A percentile compares a stretch with the other conserved stretches of the same genome.
These are phyloP conservation scores for Croton laevigatus DNA, from an alignment of 441 rosid genomes.

Conservation along the genomic window DNA sequence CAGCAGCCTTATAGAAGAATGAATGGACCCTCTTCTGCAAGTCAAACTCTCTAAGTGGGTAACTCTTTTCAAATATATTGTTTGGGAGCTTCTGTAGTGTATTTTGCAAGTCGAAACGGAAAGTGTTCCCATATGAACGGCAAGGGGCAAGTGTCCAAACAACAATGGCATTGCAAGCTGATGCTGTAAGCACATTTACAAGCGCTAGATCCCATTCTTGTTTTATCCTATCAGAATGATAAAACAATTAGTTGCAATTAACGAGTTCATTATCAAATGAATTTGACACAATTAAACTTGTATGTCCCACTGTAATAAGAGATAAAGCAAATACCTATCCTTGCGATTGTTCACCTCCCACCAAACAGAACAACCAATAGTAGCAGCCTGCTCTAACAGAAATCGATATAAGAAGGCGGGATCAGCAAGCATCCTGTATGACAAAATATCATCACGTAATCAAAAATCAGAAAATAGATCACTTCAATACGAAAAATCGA, in stretches of 20 bases:
- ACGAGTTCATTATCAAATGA: conserved; percentile 21
- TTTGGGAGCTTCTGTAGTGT: conserved; percentile 94
- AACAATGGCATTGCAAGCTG: conserved; percentile 82
- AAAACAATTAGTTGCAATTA: conserved; percentile 16
- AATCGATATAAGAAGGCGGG: conserved; percentile 85
- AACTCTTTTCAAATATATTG: conserved; percentile 86
- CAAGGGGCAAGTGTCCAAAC: conserved; percentile 97
- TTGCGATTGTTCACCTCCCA: conserved; percentile 91
- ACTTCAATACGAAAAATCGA: background rate
- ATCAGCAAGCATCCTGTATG: conserved; percentile 91
- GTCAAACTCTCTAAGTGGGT: conserved; percentile 87
- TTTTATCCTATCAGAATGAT: conserved; percentile 52
- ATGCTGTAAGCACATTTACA: conserved; percentile 73
- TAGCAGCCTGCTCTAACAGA: conserved; percentile 86
- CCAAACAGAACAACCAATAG: conserved; percentile 82
- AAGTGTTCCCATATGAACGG: conserved; percentile 92
- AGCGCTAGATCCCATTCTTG: conserved; percentile 98
- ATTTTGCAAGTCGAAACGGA: conserved; percentile 88
- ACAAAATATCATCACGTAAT: conserved; percentile 23
- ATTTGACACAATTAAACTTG: background rate
- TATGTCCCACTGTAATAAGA: background rate
- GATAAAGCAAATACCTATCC: conserved; percentile 54
- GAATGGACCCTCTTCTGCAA: conserved; percentile 86
- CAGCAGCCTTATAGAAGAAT: conserved; percentile 80
- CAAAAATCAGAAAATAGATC: background rate